These are phyloP conservation scores for Pleurotus eryngii DNA, from an alignment of 768 basidiomycete species.

Conservation along the genomic window DNA sequence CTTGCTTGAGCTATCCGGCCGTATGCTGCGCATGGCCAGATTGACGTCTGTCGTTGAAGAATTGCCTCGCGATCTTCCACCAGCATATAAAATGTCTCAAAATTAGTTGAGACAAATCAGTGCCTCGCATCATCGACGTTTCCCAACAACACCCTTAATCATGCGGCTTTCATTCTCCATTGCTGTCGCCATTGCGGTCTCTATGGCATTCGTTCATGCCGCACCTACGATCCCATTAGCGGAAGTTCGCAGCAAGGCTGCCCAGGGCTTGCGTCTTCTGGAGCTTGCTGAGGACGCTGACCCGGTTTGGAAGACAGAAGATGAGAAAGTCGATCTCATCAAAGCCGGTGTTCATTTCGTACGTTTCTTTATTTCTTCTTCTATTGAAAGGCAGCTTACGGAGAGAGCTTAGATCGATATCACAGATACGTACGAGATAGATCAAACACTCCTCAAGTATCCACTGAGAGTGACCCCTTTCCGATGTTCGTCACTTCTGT, in stretches of 20 bases:
- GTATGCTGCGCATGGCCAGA: background rate
- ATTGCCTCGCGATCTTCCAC: background rate
- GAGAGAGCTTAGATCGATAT: constrained; percentile 25
- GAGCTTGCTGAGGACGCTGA: constrained; percentile 24
- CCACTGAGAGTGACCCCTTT: constrained; percentile 3
- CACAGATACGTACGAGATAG: constrained; percentile 26
- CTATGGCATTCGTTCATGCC: background rate
- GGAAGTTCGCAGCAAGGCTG: constrained; percentile 16
- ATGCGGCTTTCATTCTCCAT: constrained; percentile 1
- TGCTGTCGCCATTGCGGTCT: background rate
- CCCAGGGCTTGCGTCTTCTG: constrained; percentile 28
- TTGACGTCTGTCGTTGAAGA: background rate
- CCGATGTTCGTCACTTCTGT: background rate
- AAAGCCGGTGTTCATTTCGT: constrained; percentile 21
- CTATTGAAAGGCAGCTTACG: background rate
- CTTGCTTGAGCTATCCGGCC: background rate
- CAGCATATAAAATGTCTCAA: background rate
- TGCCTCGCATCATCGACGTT: background rate
- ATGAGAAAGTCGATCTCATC: constrained; percentile 26
- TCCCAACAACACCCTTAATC: background rate
- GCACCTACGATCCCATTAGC: constrained; percentile 6
- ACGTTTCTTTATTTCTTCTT: constrained; percentile 8
- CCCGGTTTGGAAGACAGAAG: constrained; percentile 29
- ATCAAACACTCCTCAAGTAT: constrained; percentile 8
- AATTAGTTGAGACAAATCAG: background rate